Base-by-base conservation (phyloP, 345 rosid species). In the Cardamine resedifolia region DNA sequence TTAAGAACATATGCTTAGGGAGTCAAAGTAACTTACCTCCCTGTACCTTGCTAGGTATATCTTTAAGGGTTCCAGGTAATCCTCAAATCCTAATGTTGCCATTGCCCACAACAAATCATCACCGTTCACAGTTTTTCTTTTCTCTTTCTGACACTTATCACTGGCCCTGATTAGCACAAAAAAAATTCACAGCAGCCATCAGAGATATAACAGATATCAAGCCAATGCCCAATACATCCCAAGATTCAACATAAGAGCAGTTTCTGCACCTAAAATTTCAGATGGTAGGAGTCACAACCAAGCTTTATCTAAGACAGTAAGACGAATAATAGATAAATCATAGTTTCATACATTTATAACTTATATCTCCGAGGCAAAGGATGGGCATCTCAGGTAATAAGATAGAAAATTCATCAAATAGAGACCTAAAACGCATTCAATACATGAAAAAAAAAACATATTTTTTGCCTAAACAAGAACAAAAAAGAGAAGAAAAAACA, bases 31-130 rank as follows among this genome's bases (percentile, higher is more conserved):
- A 36, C 59, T 18, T 47, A 86, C 86, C 89, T 88, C 95, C 45
- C 95, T 81, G 69, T 83, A 86, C 80, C 85, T 79, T 30, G 81
- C 75, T 23, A 88, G 85, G 81, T 86, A 88, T 18, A 79, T 70
- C 81, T 86, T 88, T 15, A 86, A 78, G 0, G 88, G 89, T 47
- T 83, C 91, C 23, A 88, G 78, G 43, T 86, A 88, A 72, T 86
- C 89, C 68, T 88, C 91, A 79, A 88, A 88, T 8, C 91, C 95
- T 44, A 88, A 66, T 0, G 95, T 86, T 2, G 91, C 84, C 95
- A 88, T 88, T 21, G 95, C 95, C 95, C 95, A 86, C 49, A 88
- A 64, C 79, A 88, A 66, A 81, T 88, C 95, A 78, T 88, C 89
- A 59, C 95, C 95, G 76, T 88, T 85, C 61, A 86, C 83, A 16